Conservation (phyloP, 2,329 filamentous ascomycete genomes). For the Pseudogymnoascus sp. region DNA sequence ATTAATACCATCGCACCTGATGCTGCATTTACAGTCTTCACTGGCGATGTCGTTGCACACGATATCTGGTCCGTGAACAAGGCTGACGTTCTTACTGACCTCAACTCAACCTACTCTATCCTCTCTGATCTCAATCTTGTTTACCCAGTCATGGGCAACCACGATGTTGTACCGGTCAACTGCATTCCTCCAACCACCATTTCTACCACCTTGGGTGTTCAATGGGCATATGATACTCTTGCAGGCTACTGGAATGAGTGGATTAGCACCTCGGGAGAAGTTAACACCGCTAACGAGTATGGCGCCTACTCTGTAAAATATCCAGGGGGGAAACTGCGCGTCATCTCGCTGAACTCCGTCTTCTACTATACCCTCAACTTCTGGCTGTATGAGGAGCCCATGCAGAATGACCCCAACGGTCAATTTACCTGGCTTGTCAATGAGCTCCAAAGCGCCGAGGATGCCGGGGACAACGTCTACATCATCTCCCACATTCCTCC, state of each 20-base stretch:
- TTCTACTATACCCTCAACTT: conserved; percentile 36
- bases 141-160: conserved; percentile 33
- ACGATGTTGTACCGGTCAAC: conserved; percentile 32
- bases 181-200: conserved; percentile 28
- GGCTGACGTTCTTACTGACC: conserved; percentile 26
- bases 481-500: conserved; percentile 29
- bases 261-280: conserved; percentile 25
- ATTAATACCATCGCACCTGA: conserved; percentile 28
- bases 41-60: conserved; percentile 26
- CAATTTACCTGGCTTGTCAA: conserved; percentile 31
- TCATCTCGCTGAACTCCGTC: conserved; percentile 37
- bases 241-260: conserved; percentile 29
- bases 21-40: conserved; percentile 30
- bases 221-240: conserved; percentile 34
- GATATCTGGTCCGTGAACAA: conserved; percentile 14
- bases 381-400: conserved; percentile 31
- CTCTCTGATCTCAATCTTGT: conserved; percentile 28
- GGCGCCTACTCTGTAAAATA: conserved; percentile 32
- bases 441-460: conserved; percentile 32
- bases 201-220: conserved; percentile 22
- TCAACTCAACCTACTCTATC: conserved; percentile 30
- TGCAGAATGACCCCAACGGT: conserved; percentile 30
- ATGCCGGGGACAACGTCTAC: conserved; percentile 31
- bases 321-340: conserved; percentile 26
- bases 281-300: conserved; percentile 21